Evolutionary conservation across 345 rosid species (phyloP), one percentile per base, ranked within the genome.

Genomic region (Atalantia buxifolia): DNA sequence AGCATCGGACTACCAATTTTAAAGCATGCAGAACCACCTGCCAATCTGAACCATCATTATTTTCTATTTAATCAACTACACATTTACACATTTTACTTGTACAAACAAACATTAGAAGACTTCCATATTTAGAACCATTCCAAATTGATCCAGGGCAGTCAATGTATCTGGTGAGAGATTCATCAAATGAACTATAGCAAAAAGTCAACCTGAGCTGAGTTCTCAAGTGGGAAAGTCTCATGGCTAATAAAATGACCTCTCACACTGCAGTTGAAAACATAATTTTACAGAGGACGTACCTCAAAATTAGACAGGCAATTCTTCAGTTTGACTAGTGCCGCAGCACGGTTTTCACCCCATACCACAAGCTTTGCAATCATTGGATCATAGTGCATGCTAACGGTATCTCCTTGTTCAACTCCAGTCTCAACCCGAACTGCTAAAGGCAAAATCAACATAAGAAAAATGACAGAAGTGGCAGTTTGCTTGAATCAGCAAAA

Each of bases 381-480:
- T 68, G 99, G 99, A 89, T 95, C 99, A 82, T 93, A 95, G 81
- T 95, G 99, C 99, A 92, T 92, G 93, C 94, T 95, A 75, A 95
- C 95, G 79, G 83, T 83, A 81, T 95, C 97, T 77, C 99, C 98
- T 85, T 92, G 93, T 83, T 88, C 89, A 74, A 95, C 97, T 77
- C 98, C 99, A 81, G 98, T 95, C 86, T 93, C 97, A 76, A 95
- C 96, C 80, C 97, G 87, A 77, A 95, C 97, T 91, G 89, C 68
- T 18, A 78, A 77, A 80, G 64, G 73, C 12, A 30, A 12, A 78
- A 45, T 72, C 68, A 76, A 65, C 64, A 78, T 74, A 77, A 83
- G 83, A 16, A 73, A 70, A 76, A 66, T 76, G 63, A 66, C 27
- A 76, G 53, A 45, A 76, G 25, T 33, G 13, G 65, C 21, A 22